Evolutionary conservation across 768 basidiomycete genomes (phyloP).

Genomic region (Strobilomyces echinocephalus): DNA sequence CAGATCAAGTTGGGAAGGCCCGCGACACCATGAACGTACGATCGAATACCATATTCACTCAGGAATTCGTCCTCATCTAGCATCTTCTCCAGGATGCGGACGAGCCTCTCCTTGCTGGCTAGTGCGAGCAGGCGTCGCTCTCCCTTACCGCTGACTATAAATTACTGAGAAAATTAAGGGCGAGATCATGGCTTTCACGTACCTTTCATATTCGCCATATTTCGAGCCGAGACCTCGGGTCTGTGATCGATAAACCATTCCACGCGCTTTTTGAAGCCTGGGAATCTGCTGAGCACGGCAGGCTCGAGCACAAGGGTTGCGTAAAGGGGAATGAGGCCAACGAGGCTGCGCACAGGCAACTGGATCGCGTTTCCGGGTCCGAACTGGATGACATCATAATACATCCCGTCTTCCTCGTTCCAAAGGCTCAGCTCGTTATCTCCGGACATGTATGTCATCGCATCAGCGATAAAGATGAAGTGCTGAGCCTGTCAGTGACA

Average conservation of each 20-base stretch:
- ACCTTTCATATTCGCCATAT: constrained; percentile 97
- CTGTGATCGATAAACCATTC: constrained; percentile 98
- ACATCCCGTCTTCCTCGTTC: constrained; percentile 97
- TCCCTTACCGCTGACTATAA: constrained; percentile 58
- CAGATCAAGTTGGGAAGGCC: neutral
- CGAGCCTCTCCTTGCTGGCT: constrained; percentile 85
- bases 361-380: constrained; percentile 79
- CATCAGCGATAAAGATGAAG: constrained; percentile 97
- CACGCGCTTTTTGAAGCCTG: constrained; percentile 97
- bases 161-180: neutral
- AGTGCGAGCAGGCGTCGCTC: constrained; percentile 86
- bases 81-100: constrained; percentile 92
- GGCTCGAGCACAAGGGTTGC: constrained; percentile 94
- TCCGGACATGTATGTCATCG: constrained; percentile 90
- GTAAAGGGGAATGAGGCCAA: constrained; percentile 96
- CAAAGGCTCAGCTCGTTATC: constrained; percentile 79
- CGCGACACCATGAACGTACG: constrained; percentile 49
- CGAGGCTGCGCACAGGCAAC: constrained; percentile 88
- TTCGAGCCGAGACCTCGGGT: constrained; percentile 80
- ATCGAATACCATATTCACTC: constrained; percentile 92
- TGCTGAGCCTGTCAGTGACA: constrained; percentile 48
- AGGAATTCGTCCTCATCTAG: constrained; percentile 95
- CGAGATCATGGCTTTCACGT: constrained; percentile 6
- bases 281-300: constrained; percentile 80
- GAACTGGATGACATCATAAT: constrained; percentile 95